Evolutionary conservation across 495 filamentous ascomycete species (phyloP).

Genomic region (Rusavskia elegans): DNA sequence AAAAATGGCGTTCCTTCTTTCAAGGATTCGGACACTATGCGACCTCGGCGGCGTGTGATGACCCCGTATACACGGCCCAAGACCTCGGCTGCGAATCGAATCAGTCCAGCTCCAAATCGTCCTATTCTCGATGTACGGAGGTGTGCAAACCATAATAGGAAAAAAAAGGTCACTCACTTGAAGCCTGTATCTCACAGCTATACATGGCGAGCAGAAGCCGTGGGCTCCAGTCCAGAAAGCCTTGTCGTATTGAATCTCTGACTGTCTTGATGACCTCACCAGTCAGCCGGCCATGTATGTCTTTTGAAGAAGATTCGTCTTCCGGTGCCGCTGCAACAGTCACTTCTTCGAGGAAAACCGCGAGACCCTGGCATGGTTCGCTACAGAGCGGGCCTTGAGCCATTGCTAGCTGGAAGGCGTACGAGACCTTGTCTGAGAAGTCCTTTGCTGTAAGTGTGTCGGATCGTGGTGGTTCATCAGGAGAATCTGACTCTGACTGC

Average conservation of each 20-base stretch:
- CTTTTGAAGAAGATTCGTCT: conserved; percentile 39
- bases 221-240: conserved; percentile 91
- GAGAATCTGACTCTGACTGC: not conserved
- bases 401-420: conserved; percentile 90
- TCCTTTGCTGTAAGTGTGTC: conserved; percentile 23
- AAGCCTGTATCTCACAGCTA: conserved; percentile 90
- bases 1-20: conserved; percentile 95
- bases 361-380: conserved; percentile 86
- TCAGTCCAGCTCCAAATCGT: not conserved
- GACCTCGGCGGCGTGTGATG: conserved; percentile 77
- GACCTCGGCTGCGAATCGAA: conserved; percentile 52
- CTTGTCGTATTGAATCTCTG: conserved; percentile 68
- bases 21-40: conserved; percentile 75
- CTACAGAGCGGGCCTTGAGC: conserved; percentile 79
- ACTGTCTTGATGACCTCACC: conserved; percentile 83
- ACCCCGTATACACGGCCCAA: conserved; percentile 89
- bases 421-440: conserved; percentile 75
- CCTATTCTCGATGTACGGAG: too few relatives aligned
- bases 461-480: conserved; percentile 1
- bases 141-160: too few relatives aligned
- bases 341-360: conserved; percentile 78
- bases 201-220: conserved; percentile 96
- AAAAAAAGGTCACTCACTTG: conserved; percentile 37
- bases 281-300: conserved; percentile 64
- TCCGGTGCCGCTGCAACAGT: conserved; percentile 35